Evolutionary conservation across 176 grass and related monocot species (phyloP), one percentile per base, ranked within the genome.

Genomic region (Musa acuminata): DNA sequence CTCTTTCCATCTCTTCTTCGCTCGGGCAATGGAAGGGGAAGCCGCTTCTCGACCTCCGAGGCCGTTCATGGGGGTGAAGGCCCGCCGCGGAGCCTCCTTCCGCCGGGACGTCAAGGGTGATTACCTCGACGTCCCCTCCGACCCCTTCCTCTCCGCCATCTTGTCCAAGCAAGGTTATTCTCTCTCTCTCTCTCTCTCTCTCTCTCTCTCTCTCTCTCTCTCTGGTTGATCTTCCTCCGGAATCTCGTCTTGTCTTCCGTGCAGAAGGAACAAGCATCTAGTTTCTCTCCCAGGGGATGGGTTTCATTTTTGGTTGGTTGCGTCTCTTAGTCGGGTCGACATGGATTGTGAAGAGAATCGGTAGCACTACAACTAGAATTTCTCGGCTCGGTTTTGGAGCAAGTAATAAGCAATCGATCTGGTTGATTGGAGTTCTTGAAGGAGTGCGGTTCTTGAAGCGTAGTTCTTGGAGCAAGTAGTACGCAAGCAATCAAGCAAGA

Each of bases 61-160:
- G 78, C 78, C 78, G 43, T 72, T 80, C 68, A 80, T 72, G 78
- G 78, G 78, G 67, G 68, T 80, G 55, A 80, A 80, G 53, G 68
- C 55, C 53, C 29, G 78, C 68, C 53, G 78, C 10, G 69, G 67
- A 52, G 48, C 78, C 35, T 80, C 78, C 48, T 58, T 80, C 68
- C 68, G 55, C 35, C 67, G 78, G 20, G 68, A 72, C 27, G 21
- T 21, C 21, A 53, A 72, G 48, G 77, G 77, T 11, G 77, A 79
- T 54, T 79, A 79, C 77, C 65, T 79, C 66, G 65, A 79, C 66
- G 77, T 79, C 50, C 25, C 52, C 52, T 69, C 77, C 66, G 52
- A 69, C 69, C 66, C 66, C 16, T 59, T 22, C 65, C 77, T 79
- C 52, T 79, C 78, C 29, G n/a, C 17, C 53, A 27, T 80, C 35